These are phyloP conservation scores for Cryphonectria radicalis DNA, from an alignment of 2,329 filamentous ascomycete species.

Conservation along the genomic window DNA sequence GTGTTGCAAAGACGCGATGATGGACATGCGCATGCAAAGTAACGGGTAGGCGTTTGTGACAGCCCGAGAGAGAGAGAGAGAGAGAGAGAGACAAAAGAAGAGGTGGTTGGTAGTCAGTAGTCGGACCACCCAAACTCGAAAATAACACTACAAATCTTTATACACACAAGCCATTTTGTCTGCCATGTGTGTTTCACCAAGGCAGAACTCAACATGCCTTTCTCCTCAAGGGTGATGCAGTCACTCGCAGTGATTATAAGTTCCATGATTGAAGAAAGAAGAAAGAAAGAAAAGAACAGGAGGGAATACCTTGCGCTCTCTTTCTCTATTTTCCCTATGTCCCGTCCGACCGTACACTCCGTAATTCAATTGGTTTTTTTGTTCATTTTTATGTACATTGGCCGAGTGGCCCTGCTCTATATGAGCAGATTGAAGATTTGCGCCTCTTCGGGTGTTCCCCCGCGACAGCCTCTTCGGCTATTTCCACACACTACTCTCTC, in stretches of 20 bases:
- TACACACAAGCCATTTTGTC: not conserved
- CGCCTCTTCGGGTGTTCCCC: not conserved
- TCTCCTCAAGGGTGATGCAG: not conserved
- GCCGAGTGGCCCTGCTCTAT: slow-evolving; percentile 5
- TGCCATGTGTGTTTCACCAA: not conserved
- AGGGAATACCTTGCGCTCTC: slow-evolving; percentile 8
- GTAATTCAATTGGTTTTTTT: slow-evolving; percentile 2
- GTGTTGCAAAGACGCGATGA: slow-evolving; percentile 4
- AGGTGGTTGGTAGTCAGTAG: not conserved
- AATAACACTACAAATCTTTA: not conserved
- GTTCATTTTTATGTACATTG: slow-evolving; percentile 11
- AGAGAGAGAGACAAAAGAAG: not conserved
- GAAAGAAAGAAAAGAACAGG: not conserved
- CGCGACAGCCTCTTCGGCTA: not conserved
- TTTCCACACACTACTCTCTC: not conserved
- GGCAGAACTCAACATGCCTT: not conserved
- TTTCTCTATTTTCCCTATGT: slow-evolving; percentile 9
- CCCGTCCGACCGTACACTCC: not conserved
- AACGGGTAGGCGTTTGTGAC: slow-evolving; percentile 6
- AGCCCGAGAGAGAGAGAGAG: not conserved
- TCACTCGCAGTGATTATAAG: not conserved
- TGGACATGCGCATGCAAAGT: slow-evolving; percentile 34
- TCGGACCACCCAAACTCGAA: not conserved
- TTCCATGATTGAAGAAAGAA: not conserved
- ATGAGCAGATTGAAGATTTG: not conserved